phyloP scores from a whole-genome alignment of 2,329 filamentous ascomycete species.

The Verruconis gallopava region DNA sequence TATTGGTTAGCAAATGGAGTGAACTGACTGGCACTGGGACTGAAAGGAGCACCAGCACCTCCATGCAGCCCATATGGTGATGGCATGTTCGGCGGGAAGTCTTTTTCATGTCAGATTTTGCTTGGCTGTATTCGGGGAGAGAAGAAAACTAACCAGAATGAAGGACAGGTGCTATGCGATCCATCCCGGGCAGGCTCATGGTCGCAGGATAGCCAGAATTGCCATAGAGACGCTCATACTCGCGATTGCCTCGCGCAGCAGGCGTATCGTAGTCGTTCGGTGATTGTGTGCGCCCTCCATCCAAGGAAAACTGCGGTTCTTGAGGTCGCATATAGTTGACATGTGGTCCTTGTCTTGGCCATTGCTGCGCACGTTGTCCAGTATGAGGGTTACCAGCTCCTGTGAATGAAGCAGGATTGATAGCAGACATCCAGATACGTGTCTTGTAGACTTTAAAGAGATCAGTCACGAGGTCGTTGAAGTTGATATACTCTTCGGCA shows the following conservation, averaged over 20 bases:
- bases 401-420: slow-evolving; percentile 85
- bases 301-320: slow-evolving; percentile 3
- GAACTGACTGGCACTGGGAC: neutral
- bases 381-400: slow-evolving; percentile 43
- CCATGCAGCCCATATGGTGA: neutral
- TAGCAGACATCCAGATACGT: slow-evolving; percentile 98
- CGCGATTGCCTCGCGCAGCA: slow-evolving; percentile 7
- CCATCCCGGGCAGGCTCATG: neutral
- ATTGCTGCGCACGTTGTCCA: slow-evolving; percentile 37
- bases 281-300: slow-evolving; percentile 2
- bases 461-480: slow-evolving; percentile 93
- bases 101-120: neutral
- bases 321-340: slow-evolving; percentile 4
- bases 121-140: too few species aligned
- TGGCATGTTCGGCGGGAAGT: neutral
- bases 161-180: neutral
- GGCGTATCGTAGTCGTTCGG: slow-evolving; percentile 4
- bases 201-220: neutral
- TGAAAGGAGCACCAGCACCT: neutral
- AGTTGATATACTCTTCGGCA: slow-evolving; percentile 95
- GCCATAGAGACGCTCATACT: slow-evolving; percentile 4
- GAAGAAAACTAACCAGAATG: neutral
- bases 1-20: slow-evolving; percentile 8
- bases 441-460: slow-evolving; percentile 99
- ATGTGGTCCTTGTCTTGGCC: slow-evolving; percentile 1